These are phyloP conservation scores for Clonostachys byssicola DNA, from an alignment of 2,329 filamentous ascomycete species.

Conservation along the genomic window DNA sequence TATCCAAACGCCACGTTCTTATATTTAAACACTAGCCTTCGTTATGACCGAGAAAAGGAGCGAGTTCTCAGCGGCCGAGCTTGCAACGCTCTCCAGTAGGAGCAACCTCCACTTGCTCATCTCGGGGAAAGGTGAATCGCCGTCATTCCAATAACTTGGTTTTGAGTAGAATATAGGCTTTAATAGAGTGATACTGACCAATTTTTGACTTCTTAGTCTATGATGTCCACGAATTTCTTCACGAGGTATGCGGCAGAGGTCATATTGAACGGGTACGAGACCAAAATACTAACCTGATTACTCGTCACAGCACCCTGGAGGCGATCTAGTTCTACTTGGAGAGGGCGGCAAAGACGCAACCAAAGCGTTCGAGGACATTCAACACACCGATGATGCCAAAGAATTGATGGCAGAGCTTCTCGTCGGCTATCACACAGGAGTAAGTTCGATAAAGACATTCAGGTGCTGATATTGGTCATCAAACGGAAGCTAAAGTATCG, in stretches of 20 bases:
- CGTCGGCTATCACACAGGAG: not conserved
- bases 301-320: not conserved
- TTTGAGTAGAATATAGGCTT: not conserved
- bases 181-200: not conserved
- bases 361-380: not conserved
- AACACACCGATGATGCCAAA: not conserved
- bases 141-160: not conserved
- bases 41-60: not conserved
- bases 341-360: not conserved
- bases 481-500: too few species aligned
- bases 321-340: not conserved
- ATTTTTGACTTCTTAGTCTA: not conserved
- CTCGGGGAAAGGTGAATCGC: not conserved
- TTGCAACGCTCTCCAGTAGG: not conserved
- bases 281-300: not conserved
- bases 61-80: not conserved
- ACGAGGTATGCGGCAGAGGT: not conserved
- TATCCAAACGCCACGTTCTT: too few species aligned
- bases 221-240: not conserved
- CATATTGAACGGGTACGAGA: not conserved
- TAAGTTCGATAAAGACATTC: not conserved
- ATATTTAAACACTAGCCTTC: too few species aligned
- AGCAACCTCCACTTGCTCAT: not conserved
- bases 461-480: too few species aligned
- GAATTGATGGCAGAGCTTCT: not conserved